A percentile compares a stretch with the other conserved stretches of the same genome.
Evolutionary conservation across 805 yeast genomes (phyloP).

Genomic region (Yarrowia divulgata): DNA sequence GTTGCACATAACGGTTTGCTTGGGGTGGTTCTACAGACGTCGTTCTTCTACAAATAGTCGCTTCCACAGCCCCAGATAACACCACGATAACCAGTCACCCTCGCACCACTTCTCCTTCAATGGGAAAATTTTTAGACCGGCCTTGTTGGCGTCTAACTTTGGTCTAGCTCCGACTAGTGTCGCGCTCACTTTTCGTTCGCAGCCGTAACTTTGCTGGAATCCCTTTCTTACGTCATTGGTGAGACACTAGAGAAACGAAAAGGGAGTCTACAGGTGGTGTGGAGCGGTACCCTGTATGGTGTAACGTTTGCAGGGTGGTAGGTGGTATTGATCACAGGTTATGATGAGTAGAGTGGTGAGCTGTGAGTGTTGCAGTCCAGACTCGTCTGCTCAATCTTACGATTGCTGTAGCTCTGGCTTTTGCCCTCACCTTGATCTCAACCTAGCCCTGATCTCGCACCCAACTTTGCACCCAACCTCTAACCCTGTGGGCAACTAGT

Average conservation of each 20-base stretch:
- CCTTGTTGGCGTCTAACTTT: conserved; percentile 4
- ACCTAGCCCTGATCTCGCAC: conserved; percentile 10
- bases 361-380: too few species aligned
- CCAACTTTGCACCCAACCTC: not conserved
- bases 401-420: too few species aligned
- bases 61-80: too few species aligned
- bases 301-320: too few species aligned
- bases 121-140: not conserved
- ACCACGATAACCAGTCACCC: too few species aligned
- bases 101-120: not conserved
- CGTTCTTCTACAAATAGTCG: too few species aligned
- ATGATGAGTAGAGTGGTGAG: too few species aligned
- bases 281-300: too few species aligned
- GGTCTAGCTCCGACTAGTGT: not conserved
- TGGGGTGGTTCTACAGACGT: too few species aligned
- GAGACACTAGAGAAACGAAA: not conserved
- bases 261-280: too few species aligned
- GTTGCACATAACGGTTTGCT: not conserved
- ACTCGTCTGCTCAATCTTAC: too few species aligned
- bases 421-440: not conserved
- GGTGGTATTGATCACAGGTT: too few species aligned
- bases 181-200: not conserved
- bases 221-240: conserved; percentile 16
- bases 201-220: not conserved
- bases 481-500: not conserved